Percentiles rank a stretch among this genome's conserved stretches.
phyloP scores from a whole-genome alignment of 306 rosid genomes.

The Inga oerstediana region DNA sequence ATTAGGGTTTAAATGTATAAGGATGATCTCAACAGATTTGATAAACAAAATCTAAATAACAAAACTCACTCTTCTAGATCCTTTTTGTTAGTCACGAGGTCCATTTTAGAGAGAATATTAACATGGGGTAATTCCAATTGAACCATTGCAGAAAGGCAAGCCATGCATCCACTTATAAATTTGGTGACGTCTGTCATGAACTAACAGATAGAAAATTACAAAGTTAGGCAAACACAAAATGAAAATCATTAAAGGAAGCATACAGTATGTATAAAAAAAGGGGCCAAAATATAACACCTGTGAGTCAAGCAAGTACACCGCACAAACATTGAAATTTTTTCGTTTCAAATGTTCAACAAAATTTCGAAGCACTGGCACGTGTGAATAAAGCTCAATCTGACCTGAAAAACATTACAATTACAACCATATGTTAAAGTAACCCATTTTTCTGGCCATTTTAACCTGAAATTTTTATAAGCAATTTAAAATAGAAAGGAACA shows the following conservation, averaged over 20 bases:
- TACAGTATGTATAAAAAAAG: not conserved
- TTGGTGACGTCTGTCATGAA: conserved; percentile 91
- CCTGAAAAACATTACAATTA: conserved; percentile 53
- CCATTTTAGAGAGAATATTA: conserved; percentile 95
- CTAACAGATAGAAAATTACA: conserved; percentile 44
- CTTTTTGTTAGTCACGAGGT: conserved; percentile 78
- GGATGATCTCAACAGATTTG: not conserved
- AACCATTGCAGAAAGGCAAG: conserved; percentile 83
- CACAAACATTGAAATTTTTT: conserved; percentile 81
- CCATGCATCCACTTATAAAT: conserved; percentile 96
- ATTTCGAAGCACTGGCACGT: conserved; percentile 79
- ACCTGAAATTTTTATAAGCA: conserved; percentile 13
- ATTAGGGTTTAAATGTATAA: conserved; percentile 25
- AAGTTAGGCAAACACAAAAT: conserved; percentile 18
- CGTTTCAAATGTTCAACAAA: conserved; percentile 86
- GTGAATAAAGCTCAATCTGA: conserved; percentile 93
- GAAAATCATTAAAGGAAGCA: not conserved
- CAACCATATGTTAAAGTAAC: conserved; percentile 17
- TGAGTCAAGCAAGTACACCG: conserved; percentile 88
- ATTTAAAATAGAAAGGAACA: not conserved
- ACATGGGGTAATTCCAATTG: conserved; percentile 93
- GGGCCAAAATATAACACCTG: conserved; percentile 52
- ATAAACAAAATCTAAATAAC: conserved; percentile 10
- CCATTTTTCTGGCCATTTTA: not conserved
- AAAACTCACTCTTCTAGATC: conserved; percentile 69